Conservation (phyloP, 257 asterid species). For the Mitragyna speciosa region DNA sequence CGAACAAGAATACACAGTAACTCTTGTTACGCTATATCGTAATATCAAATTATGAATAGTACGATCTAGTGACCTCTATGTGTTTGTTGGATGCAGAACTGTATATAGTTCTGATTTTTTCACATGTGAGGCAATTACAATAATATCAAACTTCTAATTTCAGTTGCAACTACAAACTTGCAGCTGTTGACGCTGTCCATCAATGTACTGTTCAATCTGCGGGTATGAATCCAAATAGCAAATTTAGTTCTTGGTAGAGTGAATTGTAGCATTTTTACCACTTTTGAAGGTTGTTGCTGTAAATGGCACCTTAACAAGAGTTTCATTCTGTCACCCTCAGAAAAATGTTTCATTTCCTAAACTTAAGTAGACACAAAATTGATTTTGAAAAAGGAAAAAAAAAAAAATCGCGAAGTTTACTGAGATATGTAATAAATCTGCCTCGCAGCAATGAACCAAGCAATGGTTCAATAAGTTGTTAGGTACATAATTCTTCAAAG, state of each 20-base stretch:
- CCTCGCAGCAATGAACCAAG: constrained; percentile 4
- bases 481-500: constrained; percentile 16
- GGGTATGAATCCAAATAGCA: not conserved
- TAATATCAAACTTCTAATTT: not conserved
- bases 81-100: not conserved
- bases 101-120: not conserved
- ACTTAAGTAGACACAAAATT: not conserved
- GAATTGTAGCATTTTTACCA: not conserved
- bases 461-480: not conserved
- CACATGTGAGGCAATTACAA: not conserved
- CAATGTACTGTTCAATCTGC: not conserved
- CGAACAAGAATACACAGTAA: not conserved
- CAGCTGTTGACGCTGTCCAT: not conserved
- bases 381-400: not conserved
- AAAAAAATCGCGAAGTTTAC: not conserved
- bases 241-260: too few species aligned
- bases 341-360: not conserved
- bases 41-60: not conserved
- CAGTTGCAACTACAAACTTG: not conserved
- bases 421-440: not conserved
- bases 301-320: too few species aligned
- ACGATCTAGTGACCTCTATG: not conserved
- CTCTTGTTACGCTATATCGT: not conserved
- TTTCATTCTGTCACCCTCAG: not conserved
- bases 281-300: too few species aligned